phyloP scores from a whole-genome alignment of 768 basidiomycete species.

The Rickenella mellea region DNA sequence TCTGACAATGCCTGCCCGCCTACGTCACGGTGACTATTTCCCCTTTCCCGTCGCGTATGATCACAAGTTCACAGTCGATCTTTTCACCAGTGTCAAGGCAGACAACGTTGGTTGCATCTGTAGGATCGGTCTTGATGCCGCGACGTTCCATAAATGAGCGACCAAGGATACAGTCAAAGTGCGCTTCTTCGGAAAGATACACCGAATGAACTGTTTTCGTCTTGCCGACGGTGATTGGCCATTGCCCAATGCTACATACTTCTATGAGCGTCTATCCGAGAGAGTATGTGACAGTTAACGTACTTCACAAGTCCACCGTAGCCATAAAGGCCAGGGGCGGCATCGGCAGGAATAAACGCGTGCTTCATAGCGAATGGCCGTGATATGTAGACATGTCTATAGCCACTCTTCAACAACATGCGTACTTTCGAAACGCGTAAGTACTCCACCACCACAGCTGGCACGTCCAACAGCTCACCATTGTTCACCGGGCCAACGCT shows the following conservation, averaged over 20 bases:
- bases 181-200: slow-evolving; percentile 87
- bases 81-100: slow-evolving; percentile 91
- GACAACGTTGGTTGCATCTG: slow-evolving; percentile 83
- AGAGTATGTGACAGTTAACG: slow-evolving; percentile 4
- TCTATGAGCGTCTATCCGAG: not conserved
- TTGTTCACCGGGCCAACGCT: slow-evolving; percentile 84
- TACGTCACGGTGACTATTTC: slow-evolving; percentile 86
- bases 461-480: slow-evolving; percentile 37
- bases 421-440: slow-evolving; percentile 41
- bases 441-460: not conserved
- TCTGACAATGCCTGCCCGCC: slow-evolving; percentile 3
- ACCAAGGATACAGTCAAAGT: slow-evolving; percentile 87
- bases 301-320: slow-evolving; percentile 78
- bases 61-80: slow-evolving; percentile 85
- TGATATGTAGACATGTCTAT: slow-evolving; percentile 92
- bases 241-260: slow-evolving; percentile 50
- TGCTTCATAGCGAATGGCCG: slow-evolving; percentile 84
- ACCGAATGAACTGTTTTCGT: slow-evolving; percentile 43
- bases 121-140: slow-evolving; percentile 69
- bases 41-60: slow-evolving; percentile 84
- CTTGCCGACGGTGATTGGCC: slow-evolving; percentile 67
- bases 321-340: slow-evolving; percentile 87
- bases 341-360: slow-evolving; percentile 80
- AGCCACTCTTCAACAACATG: slow-evolving; percentile 89
- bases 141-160: slow-evolving; percentile 38